Conservation (phyloP, 2,329 filamentous ascomycete species). For the Claviceps sp. region DNA sequence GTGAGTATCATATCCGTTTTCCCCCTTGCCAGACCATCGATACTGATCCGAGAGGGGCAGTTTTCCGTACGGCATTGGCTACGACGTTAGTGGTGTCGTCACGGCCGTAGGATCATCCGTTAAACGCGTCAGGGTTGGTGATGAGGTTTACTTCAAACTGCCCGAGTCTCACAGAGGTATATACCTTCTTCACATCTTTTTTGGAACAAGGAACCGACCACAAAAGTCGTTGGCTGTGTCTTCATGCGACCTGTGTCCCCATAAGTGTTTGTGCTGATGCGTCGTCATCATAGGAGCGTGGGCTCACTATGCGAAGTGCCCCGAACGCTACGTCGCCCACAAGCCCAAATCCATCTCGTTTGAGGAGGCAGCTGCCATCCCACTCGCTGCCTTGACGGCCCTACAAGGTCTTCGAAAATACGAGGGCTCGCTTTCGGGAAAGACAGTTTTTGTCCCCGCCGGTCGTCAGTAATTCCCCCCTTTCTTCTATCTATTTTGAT, state of each 20-base stretch:
- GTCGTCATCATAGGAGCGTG: slow-evolving; percentile 17
- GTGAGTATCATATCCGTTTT: slow-evolving; percentile 10
- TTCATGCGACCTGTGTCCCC: not conserved
- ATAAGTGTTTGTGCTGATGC: not conserved
- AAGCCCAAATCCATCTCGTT: slow-evolving; percentile 28
- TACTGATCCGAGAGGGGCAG: slow-evolving; percentile 4
- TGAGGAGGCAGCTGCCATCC: slow-evolving; percentile 28
- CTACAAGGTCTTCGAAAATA: slow-evolving; percentile 23
- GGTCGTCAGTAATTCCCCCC: slow-evolving; percentile 9
- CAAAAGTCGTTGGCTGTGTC: not conserved
- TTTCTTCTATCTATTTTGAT: not conserved
- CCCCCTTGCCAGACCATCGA: not conserved
- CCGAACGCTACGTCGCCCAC: slow-evolving; percentile 18
- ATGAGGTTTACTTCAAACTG: slow-evolving; percentile 12
- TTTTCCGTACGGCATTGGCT: slow-evolving; percentile 30
- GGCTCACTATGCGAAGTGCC: slow-evolving; percentile 22
- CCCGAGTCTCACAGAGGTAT: slow-evolving; percentile 11
- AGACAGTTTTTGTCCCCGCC: slow-evolving; percentile 14
- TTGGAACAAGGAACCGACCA: not conserved
- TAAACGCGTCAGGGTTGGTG: slow-evolving; percentile 18
- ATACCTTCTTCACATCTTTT: not conserved
- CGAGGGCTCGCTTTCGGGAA: slow-evolving; percentile 25
- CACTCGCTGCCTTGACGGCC: slow-evolving; percentile 28
- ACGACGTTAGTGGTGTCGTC: slow-evolving; percentile 26
- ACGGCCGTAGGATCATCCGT: slow-evolving; percentile 20